Percentiles rank a stretch among this genome's conserved stretches.
Conservation (phyloP, 306 rosid genomes). For the Gleditsia sinensis region DNA sequence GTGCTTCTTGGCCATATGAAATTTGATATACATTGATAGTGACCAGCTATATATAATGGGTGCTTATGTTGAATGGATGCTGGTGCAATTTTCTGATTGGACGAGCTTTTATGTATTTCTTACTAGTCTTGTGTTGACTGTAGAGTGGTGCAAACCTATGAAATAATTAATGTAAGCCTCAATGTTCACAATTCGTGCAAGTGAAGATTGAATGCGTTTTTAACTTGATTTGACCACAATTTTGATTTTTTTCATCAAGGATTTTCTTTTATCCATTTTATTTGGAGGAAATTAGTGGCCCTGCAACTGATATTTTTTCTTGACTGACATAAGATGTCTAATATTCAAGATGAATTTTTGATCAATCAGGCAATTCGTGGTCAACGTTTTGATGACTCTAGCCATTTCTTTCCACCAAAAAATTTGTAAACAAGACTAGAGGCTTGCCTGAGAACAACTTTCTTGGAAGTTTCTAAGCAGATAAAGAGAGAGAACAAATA, state of each 20-base stretch:
- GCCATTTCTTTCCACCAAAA: slow-evolving; percentile 42
- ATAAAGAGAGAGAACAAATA: slow-evolving; percentile 73
- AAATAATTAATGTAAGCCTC: too few species aligned
- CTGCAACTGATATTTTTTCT: slow-evolving; percentile 10
- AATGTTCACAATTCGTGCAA: too few species aligned
- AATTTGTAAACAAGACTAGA: slow-evolving; percentile 47
- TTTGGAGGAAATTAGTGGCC: too few species aligned
- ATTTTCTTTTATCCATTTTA: too few species aligned
- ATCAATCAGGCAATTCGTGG: slow-evolving; percentile 37
- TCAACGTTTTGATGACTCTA: slow-evolving; percentile 49
- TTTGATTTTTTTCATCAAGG: too few species aligned
- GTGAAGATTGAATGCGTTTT: too few species aligned
- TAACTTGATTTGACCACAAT: too few species aligned
- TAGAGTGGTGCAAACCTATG: too few species aligned
- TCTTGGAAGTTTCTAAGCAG: slow-evolving; percentile 54
- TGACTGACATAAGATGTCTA: slow-evolving; percentile 37
- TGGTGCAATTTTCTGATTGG: not conserved
- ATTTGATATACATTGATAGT: not conserved
- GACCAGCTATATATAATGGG: not conserved
- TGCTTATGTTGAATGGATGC: not conserved
- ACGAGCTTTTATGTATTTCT: too few species aligned
- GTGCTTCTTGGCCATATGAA: too few species aligned
- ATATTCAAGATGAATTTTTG: slow-evolving; percentile 32
- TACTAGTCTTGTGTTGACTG: too few species aligned
- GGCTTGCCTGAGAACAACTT: slow-evolving; percentile 56